Conservation (phyloP, 2,329 filamentous ascomycete genomes). For the Colletotrichum horii region DNA sequence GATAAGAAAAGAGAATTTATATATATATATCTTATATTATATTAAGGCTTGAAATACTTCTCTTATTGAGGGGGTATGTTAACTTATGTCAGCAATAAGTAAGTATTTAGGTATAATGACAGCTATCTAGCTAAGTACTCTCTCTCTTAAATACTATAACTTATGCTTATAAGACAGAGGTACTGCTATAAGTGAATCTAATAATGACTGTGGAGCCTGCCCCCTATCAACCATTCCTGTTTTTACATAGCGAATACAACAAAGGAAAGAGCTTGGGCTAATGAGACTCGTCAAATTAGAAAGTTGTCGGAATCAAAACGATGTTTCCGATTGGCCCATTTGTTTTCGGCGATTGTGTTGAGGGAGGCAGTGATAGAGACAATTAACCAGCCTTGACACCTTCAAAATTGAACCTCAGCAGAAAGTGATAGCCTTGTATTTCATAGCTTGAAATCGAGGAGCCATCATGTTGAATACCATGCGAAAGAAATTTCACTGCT, state of each 20-base stretch:
- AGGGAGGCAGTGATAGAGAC: neutral
- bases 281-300: neutral
- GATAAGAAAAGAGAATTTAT: no score
- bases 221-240: neutral
- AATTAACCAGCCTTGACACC: neutral
- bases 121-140: no score
- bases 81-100: no score
- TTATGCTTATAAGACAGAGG: no score
- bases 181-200: no score
- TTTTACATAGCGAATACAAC: neutral
- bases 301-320: neutral
- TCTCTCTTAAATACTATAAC: no score
- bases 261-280: neutral
- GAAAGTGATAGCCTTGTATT: fast-evolving
- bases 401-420: neutral
- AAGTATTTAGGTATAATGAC: no score
- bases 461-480: neutral
- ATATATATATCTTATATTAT: no score
- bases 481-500: neutral
- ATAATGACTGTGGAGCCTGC: neutral
- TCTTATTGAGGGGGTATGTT: no score
- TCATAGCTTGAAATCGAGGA: neutral
- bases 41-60: no score
- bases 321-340: neutral
- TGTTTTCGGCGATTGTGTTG: neutral